Conservation (phyloP, 225 moss, liverwort and hornwort species). For the Rhytidiadelphus loreus region DNA sequence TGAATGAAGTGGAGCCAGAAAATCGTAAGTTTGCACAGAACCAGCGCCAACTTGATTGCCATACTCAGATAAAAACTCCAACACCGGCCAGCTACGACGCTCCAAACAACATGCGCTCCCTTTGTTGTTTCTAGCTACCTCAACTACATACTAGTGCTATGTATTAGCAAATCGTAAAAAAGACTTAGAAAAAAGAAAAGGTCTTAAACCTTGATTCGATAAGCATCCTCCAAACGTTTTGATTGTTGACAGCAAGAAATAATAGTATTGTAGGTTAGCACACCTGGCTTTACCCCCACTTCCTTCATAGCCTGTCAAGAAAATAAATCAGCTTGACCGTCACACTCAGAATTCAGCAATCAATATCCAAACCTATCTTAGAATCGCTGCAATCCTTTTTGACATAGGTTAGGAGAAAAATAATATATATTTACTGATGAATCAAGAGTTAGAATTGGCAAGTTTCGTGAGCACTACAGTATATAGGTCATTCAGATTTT, state of each 20-base stretch:
- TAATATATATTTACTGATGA: not conserved
- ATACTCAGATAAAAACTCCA: not conserved
- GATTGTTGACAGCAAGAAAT: slow-evolving; percentile 97
- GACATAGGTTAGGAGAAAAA: not conserved
- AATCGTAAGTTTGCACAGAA: not conserved
- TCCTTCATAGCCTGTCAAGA: slow-evolving; percentile 75
- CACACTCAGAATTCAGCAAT: not conserved
- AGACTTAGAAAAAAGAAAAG: not conserved
- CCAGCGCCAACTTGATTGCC: not conserved
- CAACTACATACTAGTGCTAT: not conserved
- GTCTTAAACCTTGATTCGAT: slow-evolving; percentile 59
- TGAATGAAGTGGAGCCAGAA: not conserved
- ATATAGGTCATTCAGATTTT: not conserved
- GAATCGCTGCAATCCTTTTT: not conserved
- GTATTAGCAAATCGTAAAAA: not conserved
- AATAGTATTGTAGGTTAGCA: slow-evolving; percentile 82
- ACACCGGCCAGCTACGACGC: not conserved
- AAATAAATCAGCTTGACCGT: not conserved
- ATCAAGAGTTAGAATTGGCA: not conserved
- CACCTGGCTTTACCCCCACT: slow-evolving; percentile 71
- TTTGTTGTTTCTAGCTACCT: not conserved
- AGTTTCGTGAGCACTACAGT: not conserved
- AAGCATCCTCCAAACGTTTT: slow-evolving; percentile 80
- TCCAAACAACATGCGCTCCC: not conserved
- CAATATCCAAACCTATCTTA: not conserved